Evolutionary conservation across 257 asterid genomes (phyloP), one percentile per base, ranked within the genome.

Genomic region (Rauvolfia tetraphylla): DNA sequence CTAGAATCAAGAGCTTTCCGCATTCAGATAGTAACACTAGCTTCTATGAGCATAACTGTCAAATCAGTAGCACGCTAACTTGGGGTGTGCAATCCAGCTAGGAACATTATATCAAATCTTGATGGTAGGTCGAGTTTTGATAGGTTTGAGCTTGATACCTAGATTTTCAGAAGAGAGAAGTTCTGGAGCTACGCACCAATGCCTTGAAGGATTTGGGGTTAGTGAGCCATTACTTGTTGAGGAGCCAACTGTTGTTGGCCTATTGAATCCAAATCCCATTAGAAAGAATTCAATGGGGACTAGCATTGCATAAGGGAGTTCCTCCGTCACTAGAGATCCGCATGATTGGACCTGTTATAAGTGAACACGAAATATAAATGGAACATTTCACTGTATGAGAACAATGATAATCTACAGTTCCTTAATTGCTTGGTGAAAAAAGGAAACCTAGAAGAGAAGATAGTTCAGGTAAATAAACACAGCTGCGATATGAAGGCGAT

Each of bases 241-340:
- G 27, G 75, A 31, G 56, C 69, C 29, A 66, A 57, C 70, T 56
- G 71, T 39, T 27, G 74, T 54, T 49, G 29, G 89, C 79, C 87
- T 87, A 75, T 81, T 82, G 84, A 86, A 85, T 67, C 96, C 94
- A 34, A 62, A 84, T 5, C 94, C 91, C 94, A 91, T 86, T 76
- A 91, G 86, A 63, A 91, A 91, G 80, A 89, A 91, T 76, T 91
- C 96, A 13, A 91, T 74, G 3, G 96, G 96, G 59, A 86, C 90
- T 73, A 87, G 70, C 96, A 91, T 89, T 62, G 92, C 92, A 22
- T 91, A 89, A 0, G 96, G 96, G 78, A 89, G 96, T 81, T 91
- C 96, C 85, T 91, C 94, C 0, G 94, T 91, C 3, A 91, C 92
- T 82, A 89, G 79, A 15, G 96, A 89, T 42, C 94, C 96, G 39